phyloP scores from a whole-genome alignment of 176 grass and related monocot species.

The Lolium rigidum region DNA sequence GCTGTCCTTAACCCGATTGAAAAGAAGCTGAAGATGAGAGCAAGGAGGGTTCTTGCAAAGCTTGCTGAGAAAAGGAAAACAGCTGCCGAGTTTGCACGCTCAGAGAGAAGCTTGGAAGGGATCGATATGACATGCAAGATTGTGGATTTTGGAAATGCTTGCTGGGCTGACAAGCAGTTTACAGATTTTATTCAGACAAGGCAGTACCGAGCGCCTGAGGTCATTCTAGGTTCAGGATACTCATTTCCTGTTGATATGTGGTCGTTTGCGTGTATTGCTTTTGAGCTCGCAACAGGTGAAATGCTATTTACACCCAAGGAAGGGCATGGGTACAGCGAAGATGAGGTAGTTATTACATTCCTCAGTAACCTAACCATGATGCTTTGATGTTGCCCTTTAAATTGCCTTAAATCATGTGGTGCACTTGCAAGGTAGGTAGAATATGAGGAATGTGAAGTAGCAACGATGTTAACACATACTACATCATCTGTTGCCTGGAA shows the following conservation, averaged over 20 bases:
- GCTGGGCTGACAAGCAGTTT: slow-evolving; percentile 90
- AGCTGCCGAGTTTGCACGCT: slow-evolving; percentile 42
- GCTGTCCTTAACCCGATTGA: slow-evolving; percentile 67
- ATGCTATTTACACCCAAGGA: slow-evolving; percentile 93
- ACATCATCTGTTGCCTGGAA: slow-evolving; percentile 8
- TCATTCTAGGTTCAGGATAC: slow-evolving; percentile 81
- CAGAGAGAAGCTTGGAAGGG: slow-evolving; percentile 83
- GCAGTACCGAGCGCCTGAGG: slow-evolving; percentile 89
- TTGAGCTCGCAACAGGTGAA: slow-evolving; percentile 95
- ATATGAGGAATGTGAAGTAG: neutral
- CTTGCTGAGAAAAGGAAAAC: slow-evolving; percentile 89
- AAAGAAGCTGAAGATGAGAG: slow-evolving; percentile 86
- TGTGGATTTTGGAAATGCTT: slow-evolving; percentile 99
- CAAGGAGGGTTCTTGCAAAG: slow-evolving; percentile 84
- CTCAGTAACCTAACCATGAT: slow-evolving; percentile 4
- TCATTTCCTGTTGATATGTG: slow-evolving; percentile 87
- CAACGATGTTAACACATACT: neutral
- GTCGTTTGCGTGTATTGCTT: slow-evolving; percentile 94
- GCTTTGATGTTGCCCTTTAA: slow-evolving; percentile 27
- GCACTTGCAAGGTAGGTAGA: neutral
- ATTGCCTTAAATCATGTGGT: slow-evolving; percentile 18
- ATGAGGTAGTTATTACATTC: slow-evolving; percentile 78
- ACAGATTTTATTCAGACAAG: slow-evolving; percentile 96
- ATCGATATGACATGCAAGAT: slow-evolving; percentile 96
- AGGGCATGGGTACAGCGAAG: slow-evolving; percentile 91